phyloP scores from a whole-genome alignment of 2,329 filamentous ascomycete genomes.

The Dryadomyces quercus-mongolicae region DNA sequence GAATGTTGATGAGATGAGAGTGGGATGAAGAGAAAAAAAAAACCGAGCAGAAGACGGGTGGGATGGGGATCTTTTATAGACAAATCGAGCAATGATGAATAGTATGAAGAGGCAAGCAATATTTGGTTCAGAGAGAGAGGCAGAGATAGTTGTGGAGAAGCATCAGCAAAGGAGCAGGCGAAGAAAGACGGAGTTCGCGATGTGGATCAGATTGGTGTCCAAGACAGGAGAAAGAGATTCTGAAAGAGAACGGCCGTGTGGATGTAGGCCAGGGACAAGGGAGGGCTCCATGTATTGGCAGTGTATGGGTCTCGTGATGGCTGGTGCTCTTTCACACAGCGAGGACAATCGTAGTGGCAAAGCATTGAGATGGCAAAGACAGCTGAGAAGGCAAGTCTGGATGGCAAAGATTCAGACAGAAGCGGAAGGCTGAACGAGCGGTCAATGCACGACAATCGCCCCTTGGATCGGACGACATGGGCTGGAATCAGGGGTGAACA shows the following conservation, averaged over 20 bases:
- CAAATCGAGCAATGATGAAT: not conserved
- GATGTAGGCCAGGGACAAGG: not conserved
- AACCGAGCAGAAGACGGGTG: not conserved
- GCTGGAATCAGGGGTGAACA: too few species aligned
- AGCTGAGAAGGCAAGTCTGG: not conserved
- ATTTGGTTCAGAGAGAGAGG: not conserved
- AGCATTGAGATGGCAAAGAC: not conserved
- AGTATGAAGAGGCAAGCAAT: not conserved
- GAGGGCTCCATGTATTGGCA: not conserved
- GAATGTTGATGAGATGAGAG: not conserved
- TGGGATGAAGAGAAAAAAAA: conserved; percentile 1
- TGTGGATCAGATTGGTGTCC: not conserved
- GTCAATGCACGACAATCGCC: not conserved
- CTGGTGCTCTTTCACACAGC: not conserved
- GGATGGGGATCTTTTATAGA: conserved; percentile 2
- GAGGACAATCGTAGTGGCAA: not conserved
- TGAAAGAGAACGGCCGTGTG: not conserved
- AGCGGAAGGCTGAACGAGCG: not conserved
- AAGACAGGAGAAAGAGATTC: not conserved
- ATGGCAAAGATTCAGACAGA: not conserved
- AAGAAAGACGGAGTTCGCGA: not conserved
- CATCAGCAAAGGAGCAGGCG: too few species aligned
- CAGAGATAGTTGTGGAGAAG: not conserved
- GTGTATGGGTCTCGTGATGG: not conserved
- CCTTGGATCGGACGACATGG: not conserved